A percentile compares a stretch with the other conserved stretches of the same genome.
These are phyloP conservation scores for Pythium biforme DNA, from an alignment of 352 stramenopile species.

Conservation along the genomic window DNA sequence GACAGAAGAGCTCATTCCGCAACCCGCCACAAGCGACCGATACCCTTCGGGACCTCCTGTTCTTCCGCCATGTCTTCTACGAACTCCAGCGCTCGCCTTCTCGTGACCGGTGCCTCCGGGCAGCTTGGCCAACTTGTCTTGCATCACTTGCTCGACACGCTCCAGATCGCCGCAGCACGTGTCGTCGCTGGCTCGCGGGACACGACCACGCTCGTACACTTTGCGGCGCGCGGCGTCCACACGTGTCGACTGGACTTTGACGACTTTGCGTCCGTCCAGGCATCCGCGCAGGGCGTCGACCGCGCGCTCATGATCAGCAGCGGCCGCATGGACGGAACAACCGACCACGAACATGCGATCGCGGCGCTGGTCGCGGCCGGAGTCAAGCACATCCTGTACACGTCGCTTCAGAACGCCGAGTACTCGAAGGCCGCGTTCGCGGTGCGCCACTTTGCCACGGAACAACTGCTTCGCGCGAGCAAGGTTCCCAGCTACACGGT, in stretches of 20 bases:
- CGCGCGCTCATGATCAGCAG: constrained; percentile 17
- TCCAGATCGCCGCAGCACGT: constrained; percentile 12
- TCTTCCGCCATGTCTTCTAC: no score
- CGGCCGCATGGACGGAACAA: not conserved
- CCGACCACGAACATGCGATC: constrained; percentile 5
- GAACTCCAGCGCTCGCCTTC: constrained; percentile 15
- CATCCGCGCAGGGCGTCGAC: constrained; percentile 17
- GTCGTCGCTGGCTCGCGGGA: constrained; percentile 22
- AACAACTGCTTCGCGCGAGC: constrained; percentile 10
- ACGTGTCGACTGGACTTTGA: constrained; percentile 4
- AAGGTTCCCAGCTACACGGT: constrained; percentile 14
- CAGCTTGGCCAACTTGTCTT: constrained; percentile 15
- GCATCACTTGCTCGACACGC: constrained; percentile 23
- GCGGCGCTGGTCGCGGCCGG: constrained; percentile 7
- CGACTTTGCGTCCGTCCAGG: constrained; percentile 7
- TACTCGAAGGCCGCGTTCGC: not conserved
- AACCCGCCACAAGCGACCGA: no score
- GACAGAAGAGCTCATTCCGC: no score
- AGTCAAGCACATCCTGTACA: constrained; percentile 24
- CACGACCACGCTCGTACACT: constrained; percentile 6
- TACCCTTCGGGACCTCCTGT: no score
- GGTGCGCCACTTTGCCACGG: not conserved
- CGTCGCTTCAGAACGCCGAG: constrained; percentile 10
- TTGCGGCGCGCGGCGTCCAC: constrained; percentile 1
- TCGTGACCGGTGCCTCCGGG: constrained; percentile 24